Evolutionary conservation across 306 rosid species (phyloP), one percentile per base, ranked within the genome.

Genomic region (Vigna unguiculata): DNA sequence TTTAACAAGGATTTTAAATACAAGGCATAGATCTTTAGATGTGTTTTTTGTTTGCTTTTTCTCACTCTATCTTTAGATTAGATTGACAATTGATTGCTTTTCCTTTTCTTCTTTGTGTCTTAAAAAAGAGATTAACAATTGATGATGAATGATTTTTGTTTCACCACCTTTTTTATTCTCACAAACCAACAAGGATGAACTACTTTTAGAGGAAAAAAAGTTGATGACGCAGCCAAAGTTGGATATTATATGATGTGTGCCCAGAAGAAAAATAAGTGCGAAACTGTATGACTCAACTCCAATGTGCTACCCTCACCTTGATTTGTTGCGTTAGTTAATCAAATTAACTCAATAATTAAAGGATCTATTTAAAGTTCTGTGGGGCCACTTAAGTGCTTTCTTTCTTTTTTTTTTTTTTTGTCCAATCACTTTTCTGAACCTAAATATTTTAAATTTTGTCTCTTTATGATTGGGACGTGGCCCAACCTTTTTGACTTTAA

Each of bases 291-390:
- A 53, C 1, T 2, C 12, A 6, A 36, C 40, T 41, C 25, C 15
- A 25, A 6, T 43, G 48, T 21, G 49, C 63, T 14, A 9, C 2
- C 15, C 22, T 30, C 32, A 21, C 74, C 80, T 11, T 80, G 69
- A 76, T 76, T 82, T 2, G 57, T 76, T 82, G 78, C 70, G 74
- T 24, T 15, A 63, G 70, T 76, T 70, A 82, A 53, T 43, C 2
- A 17, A 49, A 34, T 43, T 66, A 20, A 21, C 21, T 21, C 3
- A 20, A 57, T 58, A 6, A 22, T 60, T 30, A 32, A 5, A 60
- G 17, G 14, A 52, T 32, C 48, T 53, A 21, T n/a, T 13, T 45
- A 69, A 53, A 34, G 61, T 48, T 60, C 36, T 22, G 6, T 71
- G 64, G 82, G 63, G 34, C 84, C 76, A 70, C 49, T 2, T 25